Conservation (phyloP, 2,329 filamentous ascomycete genomes). For the Metarhizium sp. region DNA sequence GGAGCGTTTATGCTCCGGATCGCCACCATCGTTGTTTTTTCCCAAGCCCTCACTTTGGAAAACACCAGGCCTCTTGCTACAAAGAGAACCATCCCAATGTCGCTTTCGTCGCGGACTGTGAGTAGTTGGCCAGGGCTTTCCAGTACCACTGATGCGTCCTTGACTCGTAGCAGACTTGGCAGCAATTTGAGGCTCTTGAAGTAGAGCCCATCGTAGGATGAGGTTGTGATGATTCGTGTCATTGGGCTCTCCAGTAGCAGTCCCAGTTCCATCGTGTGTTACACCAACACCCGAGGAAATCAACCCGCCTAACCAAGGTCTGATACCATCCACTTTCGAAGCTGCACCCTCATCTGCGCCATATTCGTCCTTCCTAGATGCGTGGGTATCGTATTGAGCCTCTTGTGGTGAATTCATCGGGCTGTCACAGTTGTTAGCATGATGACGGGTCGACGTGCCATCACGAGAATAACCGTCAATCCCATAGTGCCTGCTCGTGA, state of each 20-base stretch:
- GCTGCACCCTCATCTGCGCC: background rate
- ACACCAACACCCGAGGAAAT: background rate
- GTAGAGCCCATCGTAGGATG: slow-evolving; percentile 2
- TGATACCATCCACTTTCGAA: background rate
- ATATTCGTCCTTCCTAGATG: background rate
- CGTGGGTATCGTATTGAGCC: background rate
- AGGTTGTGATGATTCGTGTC: background rate
- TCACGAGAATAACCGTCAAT: background rate
- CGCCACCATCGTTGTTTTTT: background rate
- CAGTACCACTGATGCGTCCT: background rate
- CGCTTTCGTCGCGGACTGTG: background rate
- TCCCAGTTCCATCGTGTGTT: background rate
- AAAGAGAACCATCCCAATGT: background rate
- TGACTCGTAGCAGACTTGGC: background rate
- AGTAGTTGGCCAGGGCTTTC: background rate
- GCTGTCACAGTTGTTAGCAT: background rate
- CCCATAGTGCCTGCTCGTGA: background rate
- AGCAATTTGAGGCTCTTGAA: slow-evolving; percentile 4
- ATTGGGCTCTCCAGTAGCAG: background rate
- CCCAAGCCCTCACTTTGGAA: background rate
- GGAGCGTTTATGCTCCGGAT: background rate
- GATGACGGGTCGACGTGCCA: background rate
- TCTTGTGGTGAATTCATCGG: background rate
- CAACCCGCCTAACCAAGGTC: background rate
- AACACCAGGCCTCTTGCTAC: background rate